Conservation (phyloP, 2,329 filamentous ascomycete genomes). For the Pseudogymnoascus sp. region DNA sequence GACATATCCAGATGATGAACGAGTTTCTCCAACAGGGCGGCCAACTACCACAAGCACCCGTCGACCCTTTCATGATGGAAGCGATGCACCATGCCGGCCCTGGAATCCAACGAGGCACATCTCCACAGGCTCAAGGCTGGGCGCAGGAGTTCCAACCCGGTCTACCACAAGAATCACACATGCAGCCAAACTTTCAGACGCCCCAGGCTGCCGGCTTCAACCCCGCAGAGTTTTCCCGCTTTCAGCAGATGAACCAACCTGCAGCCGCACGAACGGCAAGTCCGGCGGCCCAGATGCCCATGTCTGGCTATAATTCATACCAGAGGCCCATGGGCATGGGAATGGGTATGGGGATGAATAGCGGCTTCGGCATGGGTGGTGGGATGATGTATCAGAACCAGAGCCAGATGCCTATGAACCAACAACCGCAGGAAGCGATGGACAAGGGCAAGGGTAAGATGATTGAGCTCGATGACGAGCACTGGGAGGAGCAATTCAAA, state of each 20-base stretch:
- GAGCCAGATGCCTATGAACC: slow-evolving; percentile 32
- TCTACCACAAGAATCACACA: slow-evolving; percentile 47
- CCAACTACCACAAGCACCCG: slow-evolving; percentile 46
- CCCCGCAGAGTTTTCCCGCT: slow-evolving; percentile 78
- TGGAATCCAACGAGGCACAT: slow-evolving; percentile 22
- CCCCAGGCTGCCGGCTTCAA: slow-evolving; percentile 57
- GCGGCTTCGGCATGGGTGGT: slow-evolving; percentile 48
- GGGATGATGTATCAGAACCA: slow-evolving; percentile 36
- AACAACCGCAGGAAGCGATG: slow-evolving; percentile 28
- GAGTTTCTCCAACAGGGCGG: slow-evolving; percentile 78
- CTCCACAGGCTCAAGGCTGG: slow-evolving; percentile 43
- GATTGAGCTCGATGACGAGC: slow-evolving; percentile 84
- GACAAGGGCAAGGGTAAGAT: slow-evolving; percentile 82
- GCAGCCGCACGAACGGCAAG: slow-evolving; percentile 50
- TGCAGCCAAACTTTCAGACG: slow-evolving; percentile 63
- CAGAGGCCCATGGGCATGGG: slow-evolving; percentile 52
- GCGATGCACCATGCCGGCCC: slow-evolving; percentile 22
- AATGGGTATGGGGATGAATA: slow-evolving; percentile 35
- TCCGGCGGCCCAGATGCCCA: slow-evolving; percentile 39
- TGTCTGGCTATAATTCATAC: slow-evolving; percentile 39
- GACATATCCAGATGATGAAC: slow-evolving; percentile 69
- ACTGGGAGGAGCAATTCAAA: slow-evolving; percentile 96
- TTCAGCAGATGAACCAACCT: slow-evolving; percentile 64
- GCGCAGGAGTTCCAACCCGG: slow-evolving; percentile 55
- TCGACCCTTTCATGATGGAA: slow-evolving; percentile 27